Evolutionary conservation across 306 rosid genomes (phyloP).

Genomic region (Gleditsia sinensis): DNA sequence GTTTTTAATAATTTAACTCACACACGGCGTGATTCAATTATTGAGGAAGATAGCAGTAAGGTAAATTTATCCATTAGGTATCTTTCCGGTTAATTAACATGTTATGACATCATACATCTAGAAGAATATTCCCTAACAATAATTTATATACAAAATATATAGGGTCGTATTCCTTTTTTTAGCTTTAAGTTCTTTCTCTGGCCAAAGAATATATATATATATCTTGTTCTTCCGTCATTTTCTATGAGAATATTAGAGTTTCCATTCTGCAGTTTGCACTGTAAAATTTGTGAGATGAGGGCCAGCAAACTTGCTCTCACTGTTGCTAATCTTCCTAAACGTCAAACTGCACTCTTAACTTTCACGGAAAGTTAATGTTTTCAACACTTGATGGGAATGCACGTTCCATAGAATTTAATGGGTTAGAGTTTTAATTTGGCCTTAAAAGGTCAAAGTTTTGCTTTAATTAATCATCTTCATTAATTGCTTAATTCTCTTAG

Average conservation of each 20-base stretch:
- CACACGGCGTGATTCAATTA: background rate
- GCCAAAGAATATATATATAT: no score
- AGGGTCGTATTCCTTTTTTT: no score
- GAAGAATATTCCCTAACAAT: background rate
- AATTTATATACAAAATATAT: background rate
- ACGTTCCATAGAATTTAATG: slow-evolving; percentile 20
- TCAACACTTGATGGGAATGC: slow-evolving; percentile 12
- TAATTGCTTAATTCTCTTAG: background rate
- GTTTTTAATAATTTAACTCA: no score
- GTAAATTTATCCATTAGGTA: background rate
- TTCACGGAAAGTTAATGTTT: slow-evolving; percentile 22
- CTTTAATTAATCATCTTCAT: slow-evolving; percentile 16
- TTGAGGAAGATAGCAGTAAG: background rate
- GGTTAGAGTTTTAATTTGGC: background rate
- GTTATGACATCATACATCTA: background rate
- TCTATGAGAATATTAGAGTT: no score
- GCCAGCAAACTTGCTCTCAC: no score
- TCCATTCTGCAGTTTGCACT: no score
- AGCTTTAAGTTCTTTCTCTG: no score
- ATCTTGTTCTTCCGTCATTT: no score
- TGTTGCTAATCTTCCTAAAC: no score
- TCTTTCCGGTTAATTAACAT: background rate
- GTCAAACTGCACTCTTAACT: background rate
- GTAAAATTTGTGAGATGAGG: no score
- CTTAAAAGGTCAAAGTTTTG: background rate